Evolutionary conservation across 495 filamentous ascomycete genomes (phyloP).

Genomic region (Lasiosphaeris hirsuta): DNA sequence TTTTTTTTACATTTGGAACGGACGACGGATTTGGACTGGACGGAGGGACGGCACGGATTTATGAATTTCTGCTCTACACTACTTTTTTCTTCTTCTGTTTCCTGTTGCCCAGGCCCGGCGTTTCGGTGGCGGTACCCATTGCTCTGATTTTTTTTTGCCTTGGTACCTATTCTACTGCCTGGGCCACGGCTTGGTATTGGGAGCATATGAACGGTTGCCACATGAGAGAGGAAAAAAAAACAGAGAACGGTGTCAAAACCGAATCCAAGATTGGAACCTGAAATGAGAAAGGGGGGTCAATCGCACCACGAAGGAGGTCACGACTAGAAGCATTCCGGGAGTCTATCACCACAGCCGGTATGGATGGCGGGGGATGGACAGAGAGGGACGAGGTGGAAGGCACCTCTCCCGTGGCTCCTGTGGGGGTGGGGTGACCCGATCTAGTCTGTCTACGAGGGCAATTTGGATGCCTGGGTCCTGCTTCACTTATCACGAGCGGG

Average conservation of each 20-base stretch:
- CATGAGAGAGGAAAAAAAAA: not conserved
- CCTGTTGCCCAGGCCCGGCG: not conserved
- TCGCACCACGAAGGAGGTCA: not conserved
- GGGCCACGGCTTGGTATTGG: not conserved
- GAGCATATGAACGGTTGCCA: not conserved
- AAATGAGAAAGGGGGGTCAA: constrained; percentile 3
- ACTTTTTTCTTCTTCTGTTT: not conserved
- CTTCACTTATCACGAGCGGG: too few species aligned
- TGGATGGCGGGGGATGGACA: too few species aligned
- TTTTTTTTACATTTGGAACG: constrained; percentile 6
- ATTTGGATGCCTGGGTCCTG: too few species aligned
- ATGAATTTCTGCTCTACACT: constrained; percentile 1
- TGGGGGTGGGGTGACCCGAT: too few species aligned
- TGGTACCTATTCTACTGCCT: not conserved
- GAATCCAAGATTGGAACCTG: constrained; percentile 6
- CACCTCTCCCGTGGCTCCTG: too few species aligned
- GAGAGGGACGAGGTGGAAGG: too few species aligned
- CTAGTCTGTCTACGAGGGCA: too few species aligned
- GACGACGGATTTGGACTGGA: constrained; percentile 7
- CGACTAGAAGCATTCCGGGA: not conserved
- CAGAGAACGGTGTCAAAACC: not conserved
- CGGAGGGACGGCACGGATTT: constrained; percentile 11
- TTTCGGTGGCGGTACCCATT: constrained; percentile 8
- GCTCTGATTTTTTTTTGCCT: not conserved
- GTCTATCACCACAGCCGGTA: too few species aligned